These are phyloP conservation scores for Amanita inopinata DNA, from an alignment of 768 basidiomycete genomes.

Conservation along the genomic window DNA sequence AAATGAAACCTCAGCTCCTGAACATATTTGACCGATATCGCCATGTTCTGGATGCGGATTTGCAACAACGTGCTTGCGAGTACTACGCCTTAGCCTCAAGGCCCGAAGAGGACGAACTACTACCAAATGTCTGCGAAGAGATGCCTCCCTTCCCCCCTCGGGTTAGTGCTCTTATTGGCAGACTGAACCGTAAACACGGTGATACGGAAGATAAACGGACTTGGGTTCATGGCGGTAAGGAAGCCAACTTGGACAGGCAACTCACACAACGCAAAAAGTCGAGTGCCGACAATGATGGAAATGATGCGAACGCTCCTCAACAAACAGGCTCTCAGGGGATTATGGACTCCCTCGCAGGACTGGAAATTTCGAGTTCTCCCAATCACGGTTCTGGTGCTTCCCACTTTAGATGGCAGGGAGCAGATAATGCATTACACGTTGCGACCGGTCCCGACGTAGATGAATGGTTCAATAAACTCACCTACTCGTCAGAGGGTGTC, in stretches of 20 bases:
- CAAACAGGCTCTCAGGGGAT: conserved; percentile 39
- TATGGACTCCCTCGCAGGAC: conserved; percentile 70
- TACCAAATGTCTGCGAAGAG: conserved; percentile 94
- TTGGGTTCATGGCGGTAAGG: conserved; percentile 94
- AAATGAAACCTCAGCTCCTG: conserved; percentile 89
- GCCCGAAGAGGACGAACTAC: conserved; percentile 82
- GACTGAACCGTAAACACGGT: conserved; percentile 82
- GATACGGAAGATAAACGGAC: conserved; percentile 94
- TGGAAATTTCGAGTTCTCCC: conserved; percentile 39
- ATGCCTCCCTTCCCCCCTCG: conserved; percentile 98
- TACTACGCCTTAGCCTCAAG: conserved; percentile 82
- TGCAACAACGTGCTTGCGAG: conserved; percentile 98
- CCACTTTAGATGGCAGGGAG: too few relatives aligned
- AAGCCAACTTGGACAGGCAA: conserved; percentile 75
- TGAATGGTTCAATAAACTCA: conserved; percentile 83
- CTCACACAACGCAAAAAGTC: conserved; percentile 43
- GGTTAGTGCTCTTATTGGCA: conserved; percentile 79
- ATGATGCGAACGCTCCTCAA: conserved; percentile 16
- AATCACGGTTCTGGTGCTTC: conserved; percentile 12
- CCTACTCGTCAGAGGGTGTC: conserved; percentile 74
- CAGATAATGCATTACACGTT: conserved; percentile 17
- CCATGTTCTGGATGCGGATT: conserved; percentile 93
- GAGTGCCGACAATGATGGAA: conserved; percentile 25
- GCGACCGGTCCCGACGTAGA: conserved; percentile 55
- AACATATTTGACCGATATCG: conserved; percentile 95